Evolutionary conservation across 345 rosid genomes (phyloP), one percentile per base, ranked within the genome.

Genomic region (Linum usitatissimum): DNA sequence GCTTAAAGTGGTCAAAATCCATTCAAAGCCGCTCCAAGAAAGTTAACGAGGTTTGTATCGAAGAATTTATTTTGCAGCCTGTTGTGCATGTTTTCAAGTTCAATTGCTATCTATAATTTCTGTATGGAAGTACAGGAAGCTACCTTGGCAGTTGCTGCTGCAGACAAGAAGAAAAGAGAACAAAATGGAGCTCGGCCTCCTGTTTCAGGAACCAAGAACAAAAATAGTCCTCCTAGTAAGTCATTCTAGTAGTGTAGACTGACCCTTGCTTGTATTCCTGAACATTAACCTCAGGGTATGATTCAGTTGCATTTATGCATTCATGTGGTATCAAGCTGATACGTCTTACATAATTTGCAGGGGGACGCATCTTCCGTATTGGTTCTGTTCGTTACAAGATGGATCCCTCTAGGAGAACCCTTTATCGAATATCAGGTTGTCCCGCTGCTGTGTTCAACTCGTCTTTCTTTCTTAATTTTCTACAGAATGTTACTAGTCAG

Each of bases 1-100:
- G 86, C 79, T 80, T 93, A 74, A 93, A 86, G 76, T 92, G 97
- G 99, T 92, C 97, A 63, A 81, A 89, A 79, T 89, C 97, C 67
- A 87, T 89, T 57, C 97, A 89, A 71, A 84, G 78, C 69, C 79
- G 55, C 65, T 86, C 95, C 17, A 87, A 80, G 84, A 86, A 83
- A 80, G 97, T 82, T 69, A 87, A 79, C 72, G 94, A 90, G 99
- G 99, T 93, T 18, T 39, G 71, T 38, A 18, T 20, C 8, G 23
- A 63, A 64, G 3, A 45, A 6, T 45, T 45, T 15, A 10, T 45
- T 45, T 45, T 15, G 51, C 10, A 45, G 51, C 51, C 28, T 45
- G 14, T 45, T 10, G 51, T 15, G 14, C 15, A 45, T 45, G 14
- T 12, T 45, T 45, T 45, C 4, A 15, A 45, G 51, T 10, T 45